Percentiles rank a stretch among this genome's conserved stretches.
Evolutionary conservation across 495 filamentous ascomycete genomes (phyloP).

Genomic region (Wilcoxina mikolae): DNA sequence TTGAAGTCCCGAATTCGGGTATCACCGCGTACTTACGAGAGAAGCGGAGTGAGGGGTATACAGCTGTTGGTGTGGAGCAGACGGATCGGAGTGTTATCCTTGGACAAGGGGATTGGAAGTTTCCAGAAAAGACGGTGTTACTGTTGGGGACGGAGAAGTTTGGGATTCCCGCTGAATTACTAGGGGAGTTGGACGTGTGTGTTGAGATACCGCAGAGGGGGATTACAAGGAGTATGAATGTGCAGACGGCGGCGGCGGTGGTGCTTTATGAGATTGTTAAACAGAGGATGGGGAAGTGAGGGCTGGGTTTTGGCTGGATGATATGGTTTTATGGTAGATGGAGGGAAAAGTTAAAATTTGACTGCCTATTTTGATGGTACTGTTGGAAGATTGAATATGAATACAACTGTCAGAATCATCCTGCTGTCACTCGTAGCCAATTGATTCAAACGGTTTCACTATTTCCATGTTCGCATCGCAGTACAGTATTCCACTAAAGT

Average conservation of each 20-base stretch:
- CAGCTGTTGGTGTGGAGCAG: conserved; percentile 37
- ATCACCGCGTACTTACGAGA: conserved; percentile 27
- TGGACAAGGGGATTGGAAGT: conserved; percentile 10
- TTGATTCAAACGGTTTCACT: too few relatives aligned
- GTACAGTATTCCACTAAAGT: too few relatives aligned
- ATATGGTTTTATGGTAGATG: too few relatives aligned
- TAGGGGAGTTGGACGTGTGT: conserved; percentile 34
- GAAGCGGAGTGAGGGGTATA: conserved; percentile 31
- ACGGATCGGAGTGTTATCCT: conserved; percentile 34
- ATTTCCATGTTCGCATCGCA: too few relatives aligned
- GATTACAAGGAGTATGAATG: conserved; percentile 39
- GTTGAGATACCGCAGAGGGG: conserved; percentile 38
- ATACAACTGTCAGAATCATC: too few relatives aligned
- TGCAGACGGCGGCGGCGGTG: conserved; percentile 38
- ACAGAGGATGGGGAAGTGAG: conserved; percentile 11
- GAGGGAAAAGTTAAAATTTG: neutral
- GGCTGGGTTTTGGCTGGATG: neutral
- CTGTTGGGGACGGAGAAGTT: conserved; percentile 37
- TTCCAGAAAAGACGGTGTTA: conserved; percentile 33
- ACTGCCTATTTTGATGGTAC: too few relatives aligned
- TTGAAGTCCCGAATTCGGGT: conserved; percentile 26
- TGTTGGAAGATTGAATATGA: too few relatives aligned
- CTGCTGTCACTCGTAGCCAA: too few relatives aligned
- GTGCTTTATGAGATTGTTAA: conserved; percentile 34
- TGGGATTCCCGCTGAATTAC: conserved; percentile 33